phyloP scores from a whole-genome alignment of 129 eudicot species.

The Apium graveolens region DNA sequence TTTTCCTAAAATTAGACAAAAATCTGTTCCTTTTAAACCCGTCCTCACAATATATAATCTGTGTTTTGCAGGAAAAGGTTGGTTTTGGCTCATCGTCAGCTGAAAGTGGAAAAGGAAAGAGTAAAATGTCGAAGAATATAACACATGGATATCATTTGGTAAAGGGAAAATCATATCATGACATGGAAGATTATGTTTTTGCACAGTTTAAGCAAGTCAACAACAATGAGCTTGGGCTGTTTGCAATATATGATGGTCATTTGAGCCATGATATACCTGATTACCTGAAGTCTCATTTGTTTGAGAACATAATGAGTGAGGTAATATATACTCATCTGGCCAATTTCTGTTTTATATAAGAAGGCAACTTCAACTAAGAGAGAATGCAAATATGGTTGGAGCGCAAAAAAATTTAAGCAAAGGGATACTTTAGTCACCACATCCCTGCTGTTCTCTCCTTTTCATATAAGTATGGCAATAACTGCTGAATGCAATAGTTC shows the following conservation, averaged over 20 bases:
- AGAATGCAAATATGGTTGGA: background rate
- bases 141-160: slow-evolving; percentile 70
- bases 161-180: slow-evolving; percentile 66
- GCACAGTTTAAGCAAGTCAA: slow-evolving; percentile 67
- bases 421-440: background rate
- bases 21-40: background rate
- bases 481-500: background rate
- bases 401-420: background rate
- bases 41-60: background rate
- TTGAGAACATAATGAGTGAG: slow-evolving; percentile 66
- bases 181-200: slow-evolving; percentile 75
- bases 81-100: slow-evolving; percentile 31
- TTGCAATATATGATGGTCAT: slow-evolving; percentile 81
- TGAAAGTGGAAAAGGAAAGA: slow-evolving; percentile 62
- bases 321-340: slow-evolving; percentile 17
- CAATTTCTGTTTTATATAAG: background rate
- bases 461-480: background rate
- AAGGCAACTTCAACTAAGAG: background rate
- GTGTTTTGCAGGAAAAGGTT: slow-evolving; percentile 49
- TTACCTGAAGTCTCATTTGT: slow-evolving; percentile 55
- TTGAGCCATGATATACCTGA: slow-evolving; percentile 69
- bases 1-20: background rate
- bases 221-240: slow-evolving; percentile 71
- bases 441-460: background rate
- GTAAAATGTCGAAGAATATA: slow-evolving; percentile 43